Conservation (phyloP, 176 grass and related monocot genomes). For the Areca catechu region DNA sequence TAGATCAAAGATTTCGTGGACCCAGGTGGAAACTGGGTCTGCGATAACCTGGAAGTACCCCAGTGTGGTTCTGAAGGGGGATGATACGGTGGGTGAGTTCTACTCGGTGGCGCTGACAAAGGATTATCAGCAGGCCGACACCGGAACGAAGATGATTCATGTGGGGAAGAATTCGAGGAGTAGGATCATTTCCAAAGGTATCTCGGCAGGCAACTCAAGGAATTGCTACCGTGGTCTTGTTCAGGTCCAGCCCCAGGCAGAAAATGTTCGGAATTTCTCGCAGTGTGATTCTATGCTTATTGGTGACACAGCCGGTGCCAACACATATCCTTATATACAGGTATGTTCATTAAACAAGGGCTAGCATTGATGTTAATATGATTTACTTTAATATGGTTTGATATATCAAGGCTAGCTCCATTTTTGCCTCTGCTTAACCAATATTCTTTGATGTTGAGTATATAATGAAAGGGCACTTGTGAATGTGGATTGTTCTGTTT, state of each 20-base stretch:
- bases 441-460: no score
- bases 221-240: slow-evolving; percentile 95
- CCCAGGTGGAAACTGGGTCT: slow-evolving; percentile 94
- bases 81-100: slow-evolving; percentile 81
- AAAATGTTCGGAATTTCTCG: slow-evolving; percentile 83
- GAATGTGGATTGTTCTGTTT: no score
- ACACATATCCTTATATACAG: slow-evolving; percentile 94
- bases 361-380: no score
- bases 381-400: no score
- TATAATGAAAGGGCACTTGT: no score
- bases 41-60: slow-evolving; percentile 99
- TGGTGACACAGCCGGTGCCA: slow-evolving; percentile 84
- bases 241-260: slow-evolving; percentile 55
- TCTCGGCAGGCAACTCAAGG: slow-evolving; percentile 90
- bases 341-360: slow-evolving; percentile 15
- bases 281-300: slow-evolving; percentile 99
- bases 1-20: slow-evolving; percentile 84
- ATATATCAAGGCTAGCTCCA: no score
- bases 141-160: slow-evolving; percentile 94
- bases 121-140: slow-evolving; percentile 91
- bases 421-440: no score
- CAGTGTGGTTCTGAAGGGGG: slow-evolving; percentile 68
- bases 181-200: slow-evolving; percentile 88
- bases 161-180: slow-evolving; percentile 81
- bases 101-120: slow-evolving; percentile 90